Evolutionary conservation across 106 monocot genomes (phyloP), one percentile per base, ranked within the genome.

Genomic region (Apostasia ramifera): DNA sequence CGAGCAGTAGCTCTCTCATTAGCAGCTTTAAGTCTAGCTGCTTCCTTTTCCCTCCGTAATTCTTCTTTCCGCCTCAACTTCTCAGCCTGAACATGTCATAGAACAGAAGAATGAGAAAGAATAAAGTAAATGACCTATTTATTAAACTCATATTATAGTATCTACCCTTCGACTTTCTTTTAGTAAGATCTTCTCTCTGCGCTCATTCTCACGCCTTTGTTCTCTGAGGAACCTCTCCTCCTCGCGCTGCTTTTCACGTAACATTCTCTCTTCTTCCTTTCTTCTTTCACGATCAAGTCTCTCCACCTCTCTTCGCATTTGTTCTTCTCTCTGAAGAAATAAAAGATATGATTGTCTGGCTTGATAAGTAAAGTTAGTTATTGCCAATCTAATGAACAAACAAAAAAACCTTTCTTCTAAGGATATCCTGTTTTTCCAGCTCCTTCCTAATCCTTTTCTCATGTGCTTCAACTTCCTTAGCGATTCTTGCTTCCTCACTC

Each of bases 381-480:
- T 66, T 44, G 15, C 7, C 57, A 10, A 38, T 71, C 2, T 40
- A 50, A 38, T 2, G 15, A 74, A 66, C 15, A 73, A 72, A 15
- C 26, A 79, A 70, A 15, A 37, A 38, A 59, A 98, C 97, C 97
- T 98, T 98, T 85, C 85, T 76, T 71, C 90, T 89, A 61, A 98
- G 59, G 71, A 92, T 76, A 58, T 98, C 92, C 66, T 98, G 97
- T 72, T 93, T 98, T 66, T 98, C 97, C 52, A 98, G 84, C 79
- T 98, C 97, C 72, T 77, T 87, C 69, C 87, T 76, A 40, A 92
- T 97, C 49, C 86, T 75, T 67, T 83, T 98, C 76, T 92, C 92
- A 80, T 98, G 92, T 44, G 92, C 92, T 89, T 98, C 97, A 70
- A 92, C 92, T 79, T 98, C 97, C 80, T 98, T 98, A 46, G 86